Percentiles rank a stretch among this genome's conserved stretches.
phyloP scores from a whole-genome alignment of 768 basidiomycete genomes.

The Lenzites betulinus region DNA sequence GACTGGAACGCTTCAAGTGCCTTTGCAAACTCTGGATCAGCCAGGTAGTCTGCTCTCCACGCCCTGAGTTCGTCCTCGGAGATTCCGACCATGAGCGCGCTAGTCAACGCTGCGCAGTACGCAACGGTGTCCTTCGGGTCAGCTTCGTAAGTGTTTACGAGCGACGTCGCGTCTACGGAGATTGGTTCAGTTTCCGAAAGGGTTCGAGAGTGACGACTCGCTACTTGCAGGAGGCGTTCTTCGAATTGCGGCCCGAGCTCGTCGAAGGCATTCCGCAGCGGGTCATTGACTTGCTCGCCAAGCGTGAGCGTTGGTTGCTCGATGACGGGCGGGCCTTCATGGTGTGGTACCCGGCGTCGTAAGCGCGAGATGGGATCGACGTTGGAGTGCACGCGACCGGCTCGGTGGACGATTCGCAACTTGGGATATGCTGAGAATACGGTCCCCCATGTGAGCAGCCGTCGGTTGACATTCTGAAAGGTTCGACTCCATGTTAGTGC shows the following conservation, averaged over 20 bases:
- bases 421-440: slow-evolving; percentile 40
- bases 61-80: background rate
- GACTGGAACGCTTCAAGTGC: background rate
- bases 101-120: background rate
- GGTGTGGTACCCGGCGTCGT: slow-evolving; percentile 23
- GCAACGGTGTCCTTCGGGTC: background rate
- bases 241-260: slow-evolving; percentile 34
- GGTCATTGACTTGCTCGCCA: slow-evolving; percentile 22
- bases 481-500: slow-evolving; percentile 41
- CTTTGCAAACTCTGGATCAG: background rate
- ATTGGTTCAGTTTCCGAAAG: background rate
- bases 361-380: slow-evolving; percentile 42
- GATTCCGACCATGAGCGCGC: background rate
- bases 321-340: slow-evolving; percentile 20
- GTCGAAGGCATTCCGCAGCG: slow-evolving; percentile 28
- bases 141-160: background rate
- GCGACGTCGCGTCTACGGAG: background rate
- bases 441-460: slow-evolving; percentile 39
- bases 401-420: slow-evolving; percentile 40
- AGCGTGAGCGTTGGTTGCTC: background rate
- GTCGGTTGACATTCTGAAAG: slow-evolving; percentile 40
- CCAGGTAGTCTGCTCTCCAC: background rate
- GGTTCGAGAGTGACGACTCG: background rate
- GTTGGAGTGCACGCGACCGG: slow-evolving; percentile 42
- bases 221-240: slow-evolving; percentile 26